Evolutionary conservation across 2,329 filamentous ascomycete genomes (phyloP).

Genomic region (Sclerotinia spermophila): DNA sequence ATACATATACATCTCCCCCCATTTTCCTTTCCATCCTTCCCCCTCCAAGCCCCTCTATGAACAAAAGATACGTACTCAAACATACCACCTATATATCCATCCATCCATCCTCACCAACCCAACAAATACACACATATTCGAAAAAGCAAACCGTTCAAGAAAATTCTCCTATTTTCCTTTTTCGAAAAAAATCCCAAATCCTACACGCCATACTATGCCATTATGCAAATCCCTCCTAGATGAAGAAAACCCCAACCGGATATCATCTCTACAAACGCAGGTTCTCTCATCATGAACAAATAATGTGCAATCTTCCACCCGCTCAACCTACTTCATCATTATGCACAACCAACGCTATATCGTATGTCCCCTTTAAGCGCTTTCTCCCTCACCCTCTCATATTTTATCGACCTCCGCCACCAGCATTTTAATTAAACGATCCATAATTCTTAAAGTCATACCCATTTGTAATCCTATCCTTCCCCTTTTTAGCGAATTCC

Average conservation of each 20-base stretch:
- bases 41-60: not conserved
- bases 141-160: not conserved
- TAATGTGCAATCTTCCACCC: not conserved
- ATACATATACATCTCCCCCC: not conserved
- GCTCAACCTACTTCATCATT: not conserved
- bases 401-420: not conserved
- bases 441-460: conserved; percentile 16
- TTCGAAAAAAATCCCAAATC: not conserved
- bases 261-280: conserved; percentile 1
- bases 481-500: conserved; percentile 13
- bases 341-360: not conserved
- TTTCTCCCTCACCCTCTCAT: not conserved
- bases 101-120: not conserved
- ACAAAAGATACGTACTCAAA: not conserved
- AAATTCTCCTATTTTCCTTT: not conserved
- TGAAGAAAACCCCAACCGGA: not conserved
- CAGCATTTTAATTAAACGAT: not conserved
- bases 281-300: not conserved
- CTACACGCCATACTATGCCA: not conserved
- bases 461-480: conserved; percentile 15
- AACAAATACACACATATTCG: not conserved
- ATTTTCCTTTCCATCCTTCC: too few species aligned
- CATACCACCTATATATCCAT: not conserved
- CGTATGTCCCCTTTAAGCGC: not conserved
- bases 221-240: not conserved